Evolutionary conservation across 2,329 filamentous ascomycete species (phyloP), one percentile per base, ranked within the genome.

Genomic region (Chrysosporium queenslandicum): DNA sequence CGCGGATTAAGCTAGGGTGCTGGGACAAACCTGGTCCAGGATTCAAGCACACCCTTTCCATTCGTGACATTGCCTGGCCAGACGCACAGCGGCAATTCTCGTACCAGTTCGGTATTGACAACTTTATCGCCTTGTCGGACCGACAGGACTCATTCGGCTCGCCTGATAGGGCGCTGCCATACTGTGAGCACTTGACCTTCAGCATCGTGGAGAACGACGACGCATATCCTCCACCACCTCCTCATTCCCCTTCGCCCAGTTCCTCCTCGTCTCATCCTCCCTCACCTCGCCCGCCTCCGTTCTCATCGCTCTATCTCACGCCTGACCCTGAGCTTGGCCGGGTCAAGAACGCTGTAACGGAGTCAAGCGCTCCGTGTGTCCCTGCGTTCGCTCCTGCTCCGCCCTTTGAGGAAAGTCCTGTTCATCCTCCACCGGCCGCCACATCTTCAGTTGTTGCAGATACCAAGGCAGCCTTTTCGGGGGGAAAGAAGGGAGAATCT

Each of bases 391-490:
- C 75, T 58, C 70, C 77, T 46, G 71, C 74, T 54, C 73, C 77
- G 47, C 73, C 74, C 50, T 71, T 74, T 54, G 70, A 74, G 58
- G 74, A 76, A 60, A 49, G 16, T 60, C 69, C 73, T 54, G 71
- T 74, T 39, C 58, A 68, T 59, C 68, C 72, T 55, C 71, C 75
- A 39, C 60, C 68, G 53, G 63, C 68, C 53, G 64, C 67, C 50
- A 66, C 66, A 55, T 74, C 75, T 52, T 74, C 75, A 30, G 73
- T 77, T 59, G 72, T 79, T 62, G 80, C 81, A 59, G 87, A 94
- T 66, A 91, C 87, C 64, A 94, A 95, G 72, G 82, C 85, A 62
- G 86, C 83, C 48, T 82, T 94, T 64, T 85, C 87, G n/a, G 77
- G 74, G 61, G 89, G 94, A 69, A 85, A 79, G 59, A 94, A 95